Percentiles rank a stretch among this genome's conserved stretches.
Conservation (phyloP, 441 rosid genomes). For the Corymbia calophylla region DNA sequence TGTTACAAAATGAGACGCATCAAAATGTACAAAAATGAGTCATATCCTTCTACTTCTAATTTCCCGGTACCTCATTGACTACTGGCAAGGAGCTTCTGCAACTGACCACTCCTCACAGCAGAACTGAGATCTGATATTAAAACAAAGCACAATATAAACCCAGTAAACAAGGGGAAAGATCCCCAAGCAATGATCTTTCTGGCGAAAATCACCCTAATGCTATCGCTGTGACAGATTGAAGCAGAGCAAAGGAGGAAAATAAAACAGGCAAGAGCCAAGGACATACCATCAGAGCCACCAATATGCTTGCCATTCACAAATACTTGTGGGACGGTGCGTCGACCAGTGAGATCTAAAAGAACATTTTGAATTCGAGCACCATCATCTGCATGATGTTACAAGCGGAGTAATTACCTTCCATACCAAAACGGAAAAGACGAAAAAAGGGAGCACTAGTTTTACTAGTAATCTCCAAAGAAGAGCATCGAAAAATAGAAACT, state of each 20-base stretch:
- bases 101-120: slow-evolving; percentile 38
- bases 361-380: slow-evolving; percentile 63
- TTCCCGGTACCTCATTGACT: slow-evolving; percentile 17
- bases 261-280: neutral
- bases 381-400: slow-evolving; percentile 36
- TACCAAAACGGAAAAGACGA: neutral
- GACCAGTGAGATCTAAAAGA: slow-evolving; percentile 75
- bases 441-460: neutral
- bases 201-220: neutral
- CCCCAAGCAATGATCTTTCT: neutral
- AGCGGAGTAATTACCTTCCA: neutral
- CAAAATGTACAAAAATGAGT: neutral
- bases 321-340: slow-evolving; percentile 74
- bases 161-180: neutral
- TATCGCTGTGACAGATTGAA: neutral
- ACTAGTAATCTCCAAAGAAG: neutral
- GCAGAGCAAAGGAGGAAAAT: neutral
- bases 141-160: neutral
- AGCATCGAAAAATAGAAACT: neutral
- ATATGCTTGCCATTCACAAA: slow-evolving; percentile 80
- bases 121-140: slow-evolving; percentile 46
- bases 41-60: neutral
- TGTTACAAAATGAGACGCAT: neutral
- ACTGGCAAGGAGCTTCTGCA: slow-evolving; percentile 52
- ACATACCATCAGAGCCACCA: slow-evolving; percentile 81